Evolutionary conservation across 352 stramenopile genomes (phyloP), one percentile per base, ranked within the genome.

Genomic region (Paralagenidium karlingii): DNA sequence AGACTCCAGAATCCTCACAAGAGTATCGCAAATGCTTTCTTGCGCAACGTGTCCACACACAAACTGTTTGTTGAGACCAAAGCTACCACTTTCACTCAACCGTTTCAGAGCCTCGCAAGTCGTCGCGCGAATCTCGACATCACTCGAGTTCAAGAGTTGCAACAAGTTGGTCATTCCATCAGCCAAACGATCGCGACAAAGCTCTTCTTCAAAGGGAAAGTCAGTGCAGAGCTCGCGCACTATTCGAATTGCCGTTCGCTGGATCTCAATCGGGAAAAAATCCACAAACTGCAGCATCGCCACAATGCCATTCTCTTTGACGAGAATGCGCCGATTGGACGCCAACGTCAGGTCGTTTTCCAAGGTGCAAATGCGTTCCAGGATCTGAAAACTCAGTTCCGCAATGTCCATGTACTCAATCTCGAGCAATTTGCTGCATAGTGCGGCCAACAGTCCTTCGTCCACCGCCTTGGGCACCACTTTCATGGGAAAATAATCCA

Each of bases 351-450:
- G 15, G 9, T 26, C 18, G 11, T 60, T 45, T 4, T 50, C 22
- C 6, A 57, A 51, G 24, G 54, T 77, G 8, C 78, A 55, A 19
- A 88, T 66, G 13, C 50, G 58, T 18, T 85, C 70, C 0, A 88
- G 45, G 38, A 84, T 77, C 42, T 80, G 66, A 39, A 88, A 47
- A 10, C 68, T 58, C 21, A 82, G 40, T 42, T 88, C 74, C 0
- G 69, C 74, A 22, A 88, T 68, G 42, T 88, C 74, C 67, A 88
- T 83, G 48, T 84, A 88, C 46, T 88, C 66, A 26, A 88, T 80
- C 45, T 80, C 71, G 44, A 82, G 39, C 13, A 88, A 55, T 40
- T 83, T 83, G 15, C 59, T 61, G 43, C 74, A 88, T 12, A 88
- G 53, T 24, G 59, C 63, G 1, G 58, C 58, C 24, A 88, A 60